Base-by-base conservation (phyloP, 805 yeast species). In the Pichia nakasei region DNA sequence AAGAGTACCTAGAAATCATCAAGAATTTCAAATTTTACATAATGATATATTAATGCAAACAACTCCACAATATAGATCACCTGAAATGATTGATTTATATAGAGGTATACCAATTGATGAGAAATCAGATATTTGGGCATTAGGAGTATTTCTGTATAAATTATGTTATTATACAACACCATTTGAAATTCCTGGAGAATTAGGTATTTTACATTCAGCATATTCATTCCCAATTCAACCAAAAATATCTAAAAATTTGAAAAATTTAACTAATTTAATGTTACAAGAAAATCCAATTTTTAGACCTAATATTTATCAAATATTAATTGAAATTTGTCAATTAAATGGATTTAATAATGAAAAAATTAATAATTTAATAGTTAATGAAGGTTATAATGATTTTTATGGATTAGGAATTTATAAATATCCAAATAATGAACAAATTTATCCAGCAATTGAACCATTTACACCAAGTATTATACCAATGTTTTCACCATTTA, bases 111-210 rank as follows among this genome's bases (percentile, higher is more conserved):
- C 96, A 2, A 84, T 91, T 35, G 93, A 91, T 62, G 94, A 89
- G 55, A 87, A 87, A 62, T 73, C 91, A 8, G 98, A 91, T 64
- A 85, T 91, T 39, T 91, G 98, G 98, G 98, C 98, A 0, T 66
- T 91, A 39, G 98, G 98, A 11, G 82, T 93, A 27, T 85, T 93
- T 49, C 69, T 93, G 41, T 91, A 85, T 69, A 91, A 91, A 59
- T 68, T 91, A 48, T 82, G 96, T 64, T 91, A 84, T 65, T 91
- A 86, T 63, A 89, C 84, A 1, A 91, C 98, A 1, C 98, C 98
- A 2, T 91, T 93, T 61, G 98, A 91, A 63, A 80, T 83, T 36
- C 86, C 87, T 34, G 82, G 81, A 11, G 95, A 86, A 51, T 71
- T 86, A 54, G 95, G 95, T 5, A 85, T 91, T 36, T 66, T 89